Base-by-base conservation (phyloP, 2,329 filamentous ascomycete species). In the Cladophialophora immunda region DNA sequence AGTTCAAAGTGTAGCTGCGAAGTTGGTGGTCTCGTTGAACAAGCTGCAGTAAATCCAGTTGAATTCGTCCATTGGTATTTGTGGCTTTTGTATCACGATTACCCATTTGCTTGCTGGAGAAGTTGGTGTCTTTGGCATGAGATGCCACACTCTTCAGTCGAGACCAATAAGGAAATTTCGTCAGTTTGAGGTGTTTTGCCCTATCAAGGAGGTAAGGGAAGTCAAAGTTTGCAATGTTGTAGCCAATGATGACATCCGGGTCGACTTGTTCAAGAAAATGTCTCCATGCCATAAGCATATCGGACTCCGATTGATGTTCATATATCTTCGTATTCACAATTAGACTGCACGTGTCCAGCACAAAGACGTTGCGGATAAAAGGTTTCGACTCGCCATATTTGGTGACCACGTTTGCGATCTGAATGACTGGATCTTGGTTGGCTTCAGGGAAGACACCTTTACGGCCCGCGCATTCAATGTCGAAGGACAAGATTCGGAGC, bases 171-270 rank as follows among this genome's bases (percentile, higher is more conserved):
- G 95, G 91, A 72, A 99, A 99, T 0, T 86, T 87, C 1, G 78
- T 79, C 41, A 93, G 88, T 75, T 95, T 97, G 30, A 99, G 84
- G 76, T 97, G 89, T 71, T 86, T 92, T 9, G 94, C 95, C 54
- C 95, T 88, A 64, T 97, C 92, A 11, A 99, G 85, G 0, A 99
- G 86, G 76, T 99, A 99, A 0, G 94, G 94, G 71, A 99, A 98
- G 82, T 99, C 95, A 80, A 99, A 99, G 81, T 99, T 99, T 76
- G 92, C 84, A 81, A 97, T 99, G 79, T 99, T 99, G 89, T 99
- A 99, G 54, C 95, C 95, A 63, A 96, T 99, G 75, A 99, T 97
- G 71, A 99, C 92, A 80, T 99, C 95, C 0, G 95, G 94, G 72
- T 99, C 95, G 0, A 95, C 92, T 74, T 92, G 89, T 73, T 96